phyloP scores from a whole-genome alignment of 352 stramenopile genomes.

The Peronospora farinosa region DNA sequence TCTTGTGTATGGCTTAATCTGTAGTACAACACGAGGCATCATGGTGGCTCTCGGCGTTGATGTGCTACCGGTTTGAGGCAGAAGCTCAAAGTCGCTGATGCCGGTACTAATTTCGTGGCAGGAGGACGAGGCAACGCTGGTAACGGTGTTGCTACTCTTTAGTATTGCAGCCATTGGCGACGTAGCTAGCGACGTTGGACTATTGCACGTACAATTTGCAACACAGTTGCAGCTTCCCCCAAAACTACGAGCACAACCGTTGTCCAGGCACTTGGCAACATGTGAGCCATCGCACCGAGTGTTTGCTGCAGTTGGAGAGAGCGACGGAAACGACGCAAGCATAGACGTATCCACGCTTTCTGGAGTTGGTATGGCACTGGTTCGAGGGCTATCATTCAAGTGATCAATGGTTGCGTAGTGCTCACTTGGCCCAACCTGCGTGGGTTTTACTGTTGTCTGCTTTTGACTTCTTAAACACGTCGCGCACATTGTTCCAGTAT shows the following conservation, averaged over 20 bases:
- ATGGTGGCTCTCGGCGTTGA: slow-evolving; percentile 10
- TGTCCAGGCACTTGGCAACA: slow-evolving; percentile 53
- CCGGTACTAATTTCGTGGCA: slow-evolving; percentile 7
- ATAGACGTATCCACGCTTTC: slow-evolving; percentile 8
- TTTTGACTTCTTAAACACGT: slow-evolving; percentile 35
- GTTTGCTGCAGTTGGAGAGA: slow-evolving; percentile 17
- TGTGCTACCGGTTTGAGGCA: slow-evolving; percentile 1
- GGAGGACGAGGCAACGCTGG: slow-evolving; percentile 8
- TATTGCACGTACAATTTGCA: slow-evolving; percentile 45
- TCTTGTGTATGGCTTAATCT: slow-evolving; percentile 24
- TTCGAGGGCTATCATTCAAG: slow-evolving; percentile 12
- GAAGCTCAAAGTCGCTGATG: slow-evolving; percentile 7
- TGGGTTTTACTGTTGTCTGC: slow-evolving; percentile 3
- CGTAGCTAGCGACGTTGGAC: slow-evolving; percentile 21
- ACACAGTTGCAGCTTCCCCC: slow-evolving; percentile 60
- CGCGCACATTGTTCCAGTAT: slow-evolving; percentile 35
- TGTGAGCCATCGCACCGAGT: slow-evolving; percentile 32
- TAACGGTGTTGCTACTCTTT: slow-evolving; percentile 21
- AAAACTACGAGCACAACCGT: slow-evolving; percentile 60
- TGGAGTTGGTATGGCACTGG: slow-evolving; percentile 11
- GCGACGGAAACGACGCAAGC: slow-evolving; percentile 14
- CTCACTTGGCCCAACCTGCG: slow-evolving; percentile 4
- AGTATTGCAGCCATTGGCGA: slow-evolving; percentile 12
- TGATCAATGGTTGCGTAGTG: slow-evolving; percentile 12
- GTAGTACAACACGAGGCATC: slow-evolving; percentile 32